Evolutionary conservation across 1,284 basidiomycete genomes (phyloP).

Genomic region (Pterula multifida): DNA sequence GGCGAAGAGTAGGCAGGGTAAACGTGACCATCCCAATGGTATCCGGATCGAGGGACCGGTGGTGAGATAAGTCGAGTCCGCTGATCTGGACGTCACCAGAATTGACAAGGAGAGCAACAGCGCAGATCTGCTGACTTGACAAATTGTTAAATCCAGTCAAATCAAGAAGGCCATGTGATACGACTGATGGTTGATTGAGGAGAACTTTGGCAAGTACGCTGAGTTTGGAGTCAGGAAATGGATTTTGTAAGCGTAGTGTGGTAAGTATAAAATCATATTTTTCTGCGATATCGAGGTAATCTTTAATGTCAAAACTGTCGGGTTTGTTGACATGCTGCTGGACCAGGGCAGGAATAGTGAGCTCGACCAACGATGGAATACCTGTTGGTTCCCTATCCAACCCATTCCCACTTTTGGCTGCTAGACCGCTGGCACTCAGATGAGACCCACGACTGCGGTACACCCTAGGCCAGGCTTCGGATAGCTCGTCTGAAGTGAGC

Average conservation of each 20-base stretch:
- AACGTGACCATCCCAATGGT: slow-evolving; percentile 12
- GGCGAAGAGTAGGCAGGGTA: slow-evolving; percentile 10
- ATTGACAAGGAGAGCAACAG: slow-evolving; percentile 8
- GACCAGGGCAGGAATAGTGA: slow-evolving; percentile 17
- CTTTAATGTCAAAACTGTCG: slow-evolving; percentile 13
- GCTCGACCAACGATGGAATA: slow-evolving; percentile 15
- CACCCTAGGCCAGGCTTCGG: slow-evolving; percentile 19
- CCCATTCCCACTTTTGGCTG: slow-evolving; percentile 1
- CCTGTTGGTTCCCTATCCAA: neutral
- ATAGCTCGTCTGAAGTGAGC: slow-evolving; percentile 13
- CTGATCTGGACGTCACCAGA: slow-evolving; percentile 8
- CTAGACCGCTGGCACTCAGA: neutral
- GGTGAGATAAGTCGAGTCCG: slow-evolving; percentile 17
- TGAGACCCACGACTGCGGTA: too few species aligned
- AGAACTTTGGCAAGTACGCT: slow-evolving; percentile 13
- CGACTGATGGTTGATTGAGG: slow-evolving; percentile 8
- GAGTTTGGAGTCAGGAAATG: slow-evolving; percentile 16
- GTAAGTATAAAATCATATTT: slow-evolving; percentile 12
- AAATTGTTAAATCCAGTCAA: slow-evolving; percentile 2
- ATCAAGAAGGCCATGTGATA: neutral
- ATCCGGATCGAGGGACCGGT: slow-evolving; percentile 12
- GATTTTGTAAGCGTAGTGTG: slow-evolving; percentile 9
- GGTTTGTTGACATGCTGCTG: slow-evolving; percentile 14
- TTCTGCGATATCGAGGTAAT: slow-evolving; percentile 16
- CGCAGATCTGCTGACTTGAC: slow-evolving; percentile 12